Percentiles rank a stretch among this genome's conserved stretches.
These are phyloP conservation scores for Microbotryum lychnidis-dioicae DNA, from an alignment of 1,284 basidiomycete species.

Conservation along the genomic window DNA sequence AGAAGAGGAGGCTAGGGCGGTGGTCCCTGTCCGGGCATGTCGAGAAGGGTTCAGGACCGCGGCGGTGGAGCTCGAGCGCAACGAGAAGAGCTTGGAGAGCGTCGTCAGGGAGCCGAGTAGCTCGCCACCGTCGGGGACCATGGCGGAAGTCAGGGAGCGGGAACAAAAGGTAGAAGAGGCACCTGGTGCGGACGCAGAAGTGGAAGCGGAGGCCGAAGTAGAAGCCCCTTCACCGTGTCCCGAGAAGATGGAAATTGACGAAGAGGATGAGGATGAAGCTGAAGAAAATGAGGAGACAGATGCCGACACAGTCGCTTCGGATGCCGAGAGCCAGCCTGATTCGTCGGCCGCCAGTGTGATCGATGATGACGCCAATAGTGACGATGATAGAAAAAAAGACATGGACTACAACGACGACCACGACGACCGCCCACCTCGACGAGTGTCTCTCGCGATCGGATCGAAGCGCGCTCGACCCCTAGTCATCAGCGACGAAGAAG, in stretches of 20 bases:
- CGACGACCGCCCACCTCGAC: background rate
- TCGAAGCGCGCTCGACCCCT: background rate
- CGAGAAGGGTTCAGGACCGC: constrained; percentile 5
- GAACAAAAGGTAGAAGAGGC: background rate
- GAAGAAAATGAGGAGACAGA: background rate
- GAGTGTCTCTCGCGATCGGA: background rate
- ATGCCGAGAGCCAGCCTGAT: background rate
- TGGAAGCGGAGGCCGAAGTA: background rate
- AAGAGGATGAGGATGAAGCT: background rate
- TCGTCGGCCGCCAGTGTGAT: background rate
- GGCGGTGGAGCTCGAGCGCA: background rate
- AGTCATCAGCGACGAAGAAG: too few relatives aligned
- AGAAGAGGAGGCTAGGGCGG: constrained; percentile 5
- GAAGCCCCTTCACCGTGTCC: background rate
- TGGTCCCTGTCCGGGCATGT: background rate
- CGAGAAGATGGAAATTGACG: background rate
- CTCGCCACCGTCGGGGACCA: background rate
- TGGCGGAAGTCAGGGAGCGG: too few relatives aligned
- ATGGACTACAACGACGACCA: background rate
- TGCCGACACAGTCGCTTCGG: background rate
- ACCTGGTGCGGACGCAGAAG: background rate
- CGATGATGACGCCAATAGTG: background rate
- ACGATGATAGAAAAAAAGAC: background rate
- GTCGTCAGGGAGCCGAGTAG: constrained; percentile 1
- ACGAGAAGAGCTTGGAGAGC: background rate